Conservation (phyloP, 768 basidiomycete genomes). For the Leccinum truebloodii region DNA sequence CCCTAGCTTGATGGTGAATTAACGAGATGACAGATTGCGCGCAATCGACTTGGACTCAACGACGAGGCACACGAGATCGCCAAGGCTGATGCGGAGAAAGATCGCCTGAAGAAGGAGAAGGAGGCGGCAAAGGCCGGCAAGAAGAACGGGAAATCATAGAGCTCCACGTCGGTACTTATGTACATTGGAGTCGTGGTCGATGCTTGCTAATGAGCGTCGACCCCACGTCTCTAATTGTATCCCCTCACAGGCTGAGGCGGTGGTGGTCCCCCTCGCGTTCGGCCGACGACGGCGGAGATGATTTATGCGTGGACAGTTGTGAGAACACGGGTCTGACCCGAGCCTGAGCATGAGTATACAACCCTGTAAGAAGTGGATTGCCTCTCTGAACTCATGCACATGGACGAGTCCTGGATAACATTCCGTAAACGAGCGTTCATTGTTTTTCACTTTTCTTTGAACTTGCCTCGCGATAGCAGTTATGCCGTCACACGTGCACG, state of each 20-base stretch:
- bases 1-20: slow-evolving; percentile 3
- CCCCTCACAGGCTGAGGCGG: slow-evolving; percentile 1
- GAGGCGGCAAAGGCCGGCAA: slow-evolving; percentile 48
- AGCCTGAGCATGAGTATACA: slow-evolving; percentile 6
- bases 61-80: slow-evolving; percentile 82
- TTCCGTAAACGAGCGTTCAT: not conserved
- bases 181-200: not conserved
- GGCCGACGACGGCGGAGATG: slow-evolving; percentile 15
- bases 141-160: slow-evolving; percentile 35
- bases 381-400: not conserved
- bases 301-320: slow-evolving; percentile 13
- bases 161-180: slow-evolving; percentile 5
- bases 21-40: slow-evolving; percentile 63
- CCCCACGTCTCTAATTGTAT: slow-evolving; percentile 1
- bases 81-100: slow-evolving; percentile 59
- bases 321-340: slow-evolving; percentile 1
- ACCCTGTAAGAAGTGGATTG: slow-evolving; percentile 2
- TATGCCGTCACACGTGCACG: slow-evolving; percentile 15
- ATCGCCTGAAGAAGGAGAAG: slow-evolving; percentile 57
- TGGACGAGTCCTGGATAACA: not conserved
- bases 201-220: not conserved
- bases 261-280: not conserved
- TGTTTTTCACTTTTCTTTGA: not conserved
- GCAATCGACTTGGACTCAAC: slow-evolving; percentile 90
- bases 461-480: not conserved